Conservation (phyloP, 192 early-diverging fungal species). For the Mortierella antarctica region DNA sequence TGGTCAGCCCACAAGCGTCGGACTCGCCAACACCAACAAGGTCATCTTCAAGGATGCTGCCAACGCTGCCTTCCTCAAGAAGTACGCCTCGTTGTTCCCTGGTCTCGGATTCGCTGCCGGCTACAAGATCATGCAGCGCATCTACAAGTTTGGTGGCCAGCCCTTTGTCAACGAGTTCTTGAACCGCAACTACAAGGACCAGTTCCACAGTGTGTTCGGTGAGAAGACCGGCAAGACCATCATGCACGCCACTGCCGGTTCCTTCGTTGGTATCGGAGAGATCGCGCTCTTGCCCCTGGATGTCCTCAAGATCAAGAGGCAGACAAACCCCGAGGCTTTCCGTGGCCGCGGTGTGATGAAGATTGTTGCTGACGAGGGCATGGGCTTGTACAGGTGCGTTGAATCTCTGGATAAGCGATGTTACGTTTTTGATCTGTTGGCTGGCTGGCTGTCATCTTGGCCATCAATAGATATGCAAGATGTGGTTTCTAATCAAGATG, state of each 20-base stretch:
- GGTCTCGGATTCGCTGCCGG: constrained; percentile 98
- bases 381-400: constrained; percentile 86
- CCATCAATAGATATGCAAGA: not conserved
- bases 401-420: not conserved
- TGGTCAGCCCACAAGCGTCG: constrained; percentile 73
- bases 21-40: constrained; percentile 76
- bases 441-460: not conserved
- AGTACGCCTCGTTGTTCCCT: constrained; percentile 96
- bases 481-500: not conserved
- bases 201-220: constrained; percentile 86
- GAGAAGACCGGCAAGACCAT: constrained; percentile 95
- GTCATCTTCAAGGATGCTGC: constrained; percentile 95
- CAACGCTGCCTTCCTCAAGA: constrained; percentile 73
- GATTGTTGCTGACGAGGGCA: constrained; percentile 89
- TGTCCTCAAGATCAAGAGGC: constrained; percentile 98
- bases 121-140: constrained; percentile 97
- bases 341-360: constrained; percentile 81
- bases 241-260: constrained; percentile 98
- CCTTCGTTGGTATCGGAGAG: constrained; percentile 97
- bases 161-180: constrained; percentile 95
- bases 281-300: constrained; percentile 96
- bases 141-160: constrained; percentile 99
- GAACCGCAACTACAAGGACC: constrained; percentile 80
- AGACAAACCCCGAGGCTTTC: constrained; percentile 92
- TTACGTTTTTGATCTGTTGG: constrained; percentile 8